Conservation (phyloP, 225 moss, liverwort and hornwort species). For the Polytrichum formosum region DNA sequence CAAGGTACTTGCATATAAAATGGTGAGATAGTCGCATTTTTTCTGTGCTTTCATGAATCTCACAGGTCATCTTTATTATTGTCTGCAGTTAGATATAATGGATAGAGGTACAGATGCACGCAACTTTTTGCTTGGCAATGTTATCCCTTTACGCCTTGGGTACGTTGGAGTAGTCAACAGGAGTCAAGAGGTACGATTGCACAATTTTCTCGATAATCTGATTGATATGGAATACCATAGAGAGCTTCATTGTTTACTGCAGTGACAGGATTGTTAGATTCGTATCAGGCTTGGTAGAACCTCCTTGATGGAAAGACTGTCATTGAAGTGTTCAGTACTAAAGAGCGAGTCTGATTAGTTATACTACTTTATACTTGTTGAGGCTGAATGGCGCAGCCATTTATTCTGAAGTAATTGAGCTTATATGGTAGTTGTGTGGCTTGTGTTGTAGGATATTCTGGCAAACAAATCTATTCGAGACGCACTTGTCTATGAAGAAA, state of each 20-base stretch:
- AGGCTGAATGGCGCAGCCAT: no score
- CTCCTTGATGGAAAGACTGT: no score
- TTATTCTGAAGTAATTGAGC: neutral
- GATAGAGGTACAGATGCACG: slow-evolving; percentile 99
- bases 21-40: neutral
- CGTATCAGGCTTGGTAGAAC: no score
- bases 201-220: no score
- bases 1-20: neutral
- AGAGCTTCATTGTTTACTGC: no score
- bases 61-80: slow-evolving; percentile 5
- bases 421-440: neutral
- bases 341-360: no score
- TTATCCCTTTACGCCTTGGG: slow-evolving; percentile 94
- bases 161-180: slow-evolving; percentile 98
- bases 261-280: no score
- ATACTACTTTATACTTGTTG: no score
- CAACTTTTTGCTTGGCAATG: slow-evolving; percentile 89
- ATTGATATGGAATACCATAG: no score
- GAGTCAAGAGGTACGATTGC: slow-evolving; percentile 81
- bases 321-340: no score
- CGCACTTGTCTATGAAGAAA: slow-evolving; percentile 84
- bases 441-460: slow-evolving; percentile 64
- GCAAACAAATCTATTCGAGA: slow-evolving; percentile 87
- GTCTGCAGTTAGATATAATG: slow-evolving; percentile 93
- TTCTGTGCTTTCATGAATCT: neutral